These are phyloP conservation scores for Coemansia sp. DNA, from an alignment of 192 early-diverging fungal species.

Conservation along the genomic window DNA sequence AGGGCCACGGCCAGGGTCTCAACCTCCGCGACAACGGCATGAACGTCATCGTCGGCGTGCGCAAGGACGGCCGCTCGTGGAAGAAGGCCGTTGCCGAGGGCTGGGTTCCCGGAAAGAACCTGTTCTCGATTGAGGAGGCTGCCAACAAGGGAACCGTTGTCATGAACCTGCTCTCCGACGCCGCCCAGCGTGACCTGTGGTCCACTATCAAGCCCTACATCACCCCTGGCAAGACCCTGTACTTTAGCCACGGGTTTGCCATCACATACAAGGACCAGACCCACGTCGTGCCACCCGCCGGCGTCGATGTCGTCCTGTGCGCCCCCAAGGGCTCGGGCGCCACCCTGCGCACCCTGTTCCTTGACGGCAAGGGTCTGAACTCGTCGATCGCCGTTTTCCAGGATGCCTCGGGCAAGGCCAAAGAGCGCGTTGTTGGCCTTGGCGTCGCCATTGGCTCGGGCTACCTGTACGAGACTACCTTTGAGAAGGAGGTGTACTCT, in stretches of 20 bases:
- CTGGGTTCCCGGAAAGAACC: slow-evolving; percentile 93
- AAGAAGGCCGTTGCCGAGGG: slow-evolving; percentile 90
- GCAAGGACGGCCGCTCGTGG: slow-evolving; percentile 87
- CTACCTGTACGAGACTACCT: slow-evolving; percentile 97
- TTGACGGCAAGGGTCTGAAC: slow-evolving; percentile 96
- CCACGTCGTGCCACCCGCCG: slow-evolving; percentile 82
- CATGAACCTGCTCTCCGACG: slow-evolving; percentile 95
- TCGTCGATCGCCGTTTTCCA: slow-evolving; percentile 93
- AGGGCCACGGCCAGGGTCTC: slow-evolving; percentile 90
- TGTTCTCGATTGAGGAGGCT: slow-evolving; percentile 92
- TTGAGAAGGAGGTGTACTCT: slow-evolving; percentile 95
- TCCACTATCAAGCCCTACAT: slow-evolving; percentile 78
- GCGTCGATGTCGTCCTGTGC: slow-evolving; percentile 93
- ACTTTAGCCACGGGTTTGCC: slow-evolving; percentile 97
- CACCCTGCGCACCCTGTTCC: slow-evolving; percentile 94
- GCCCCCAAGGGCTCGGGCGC: slow-evolving; percentile 97
- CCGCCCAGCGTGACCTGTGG: slow-evolving; percentile 92
- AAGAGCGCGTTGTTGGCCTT: slow-evolving; percentile 86
- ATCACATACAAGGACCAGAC: slow-evolving; percentile 93
- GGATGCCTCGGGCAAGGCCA: slow-evolving; percentile 89
- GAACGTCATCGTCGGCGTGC: slow-evolving; percentile 92
- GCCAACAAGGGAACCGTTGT: slow-evolving; percentile 86
- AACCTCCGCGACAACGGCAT: slow-evolving; percentile 96
- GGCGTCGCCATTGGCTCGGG: slow-evolving; percentile 95
- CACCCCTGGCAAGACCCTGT: slow-evolving; percentile 96